A percentile compares a stretch with the other conserved stretches of the same genome.
These are phyloP conservation scores for Punctularia strigosozonata DNA, from an alignment of 768 basidiomycete species.

Conservation along the genomic window DNA sequence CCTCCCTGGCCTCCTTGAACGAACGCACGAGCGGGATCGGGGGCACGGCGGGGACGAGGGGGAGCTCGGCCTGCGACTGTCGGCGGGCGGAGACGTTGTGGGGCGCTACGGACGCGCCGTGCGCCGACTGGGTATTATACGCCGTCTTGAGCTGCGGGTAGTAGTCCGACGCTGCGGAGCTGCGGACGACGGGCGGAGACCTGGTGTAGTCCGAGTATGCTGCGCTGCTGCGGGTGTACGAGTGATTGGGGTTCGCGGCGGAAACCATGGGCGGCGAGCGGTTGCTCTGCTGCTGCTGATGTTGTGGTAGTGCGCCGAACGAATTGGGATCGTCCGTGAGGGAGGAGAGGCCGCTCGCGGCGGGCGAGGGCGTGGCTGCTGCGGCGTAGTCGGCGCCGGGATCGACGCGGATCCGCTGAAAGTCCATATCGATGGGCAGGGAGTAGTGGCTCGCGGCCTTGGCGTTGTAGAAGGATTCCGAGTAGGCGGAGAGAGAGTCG, in stretches of 20 bases:
- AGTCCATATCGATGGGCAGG: conserved; percentile 64
- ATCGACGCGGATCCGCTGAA: conserved; percentile 43
- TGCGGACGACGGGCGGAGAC: conserved; percentile 33
- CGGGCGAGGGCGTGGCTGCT: conserved; percentile 15
- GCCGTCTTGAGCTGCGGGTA: conserved; percentile 19
- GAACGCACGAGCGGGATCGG: conserved; percentile 22
- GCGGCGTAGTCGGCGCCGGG: conserved; percentile 43
- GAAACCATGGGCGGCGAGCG: conserved; percentile 19
- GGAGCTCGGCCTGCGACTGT: too few relatives aligned
- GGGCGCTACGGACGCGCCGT: conserved; percentile 42
- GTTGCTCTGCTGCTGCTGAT: conserved; percentile 38
- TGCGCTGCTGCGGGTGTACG: conserved; percentile 32
- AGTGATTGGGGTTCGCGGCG: too few relatives aligned
- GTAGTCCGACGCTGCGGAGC: conserved; percentile 38
- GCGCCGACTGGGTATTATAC: conserved; percentile 11
- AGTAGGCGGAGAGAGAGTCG: conserved; percentile 56
- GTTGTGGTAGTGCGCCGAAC: conserved; percentile 46
- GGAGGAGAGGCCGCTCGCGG: conserved; percentile 5
- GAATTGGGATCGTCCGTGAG: conserved; percentile 42
- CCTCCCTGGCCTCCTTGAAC: conserved; percentile 10
- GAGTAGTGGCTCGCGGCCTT: conserved; percentile 39
- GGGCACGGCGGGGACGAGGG: conserved; percentile 31
- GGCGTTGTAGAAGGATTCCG: conserved; percentile 55
- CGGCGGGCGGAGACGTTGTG: conserved; percentile 41
- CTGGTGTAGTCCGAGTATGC: conserved; percentile 63